A percentile compares a stretch with the other conserved stretches of the same genome.
These are phyloP conservation scores for Ceratopteris richardii DNA, from an alignment of 75 land plant species.

Conservation along the genomic window DNA sequence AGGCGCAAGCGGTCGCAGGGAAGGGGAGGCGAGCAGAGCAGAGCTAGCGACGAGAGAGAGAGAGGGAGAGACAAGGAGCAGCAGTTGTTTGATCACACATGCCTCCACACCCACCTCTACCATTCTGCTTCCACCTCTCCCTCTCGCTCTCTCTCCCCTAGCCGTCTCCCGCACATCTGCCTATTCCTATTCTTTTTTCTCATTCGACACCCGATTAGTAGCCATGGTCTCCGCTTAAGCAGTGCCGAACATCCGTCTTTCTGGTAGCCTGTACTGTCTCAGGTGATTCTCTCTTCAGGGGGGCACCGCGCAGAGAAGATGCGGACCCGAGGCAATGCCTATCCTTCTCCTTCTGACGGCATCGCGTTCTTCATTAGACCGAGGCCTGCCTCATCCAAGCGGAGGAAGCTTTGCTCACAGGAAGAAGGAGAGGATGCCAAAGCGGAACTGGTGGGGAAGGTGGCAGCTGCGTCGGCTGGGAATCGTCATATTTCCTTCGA, in stretches of 20 bases:
- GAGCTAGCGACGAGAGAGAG: neutral
- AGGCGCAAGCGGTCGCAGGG: neutral
- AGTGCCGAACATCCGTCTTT: too few species aligned
- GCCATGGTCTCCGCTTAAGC: too few species aligned
- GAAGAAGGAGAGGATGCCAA: neutral
- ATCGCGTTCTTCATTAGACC: conserved; percentile 16
- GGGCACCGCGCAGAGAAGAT: neutral
- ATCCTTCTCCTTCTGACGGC: conserved; percentile 18
- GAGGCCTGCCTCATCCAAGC: neutral
- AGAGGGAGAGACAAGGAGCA: neutral
- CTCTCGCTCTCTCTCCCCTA: neutral
- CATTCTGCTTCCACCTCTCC: neutral
- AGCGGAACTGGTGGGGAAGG: too few species aligned
- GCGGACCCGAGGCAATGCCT: conserved; percentile 5
- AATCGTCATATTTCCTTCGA: conserved; percentile 15
- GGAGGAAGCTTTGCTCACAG: neutral
- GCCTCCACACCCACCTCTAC: neutral
- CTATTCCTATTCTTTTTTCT: neutral
- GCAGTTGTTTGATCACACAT: neutral
- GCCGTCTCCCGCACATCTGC: neutral
- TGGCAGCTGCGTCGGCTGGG: neutral
- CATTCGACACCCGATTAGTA: neutral
- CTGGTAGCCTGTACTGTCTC: too few species aligned
- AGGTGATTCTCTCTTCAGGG: too few species aligned
- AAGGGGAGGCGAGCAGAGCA: neutral